Evolutionary conservation across 352 stramenopile species (phyloP), one percentile per base, ranked within the genome.

Genomic region (Peronospora destructor): DNA sequence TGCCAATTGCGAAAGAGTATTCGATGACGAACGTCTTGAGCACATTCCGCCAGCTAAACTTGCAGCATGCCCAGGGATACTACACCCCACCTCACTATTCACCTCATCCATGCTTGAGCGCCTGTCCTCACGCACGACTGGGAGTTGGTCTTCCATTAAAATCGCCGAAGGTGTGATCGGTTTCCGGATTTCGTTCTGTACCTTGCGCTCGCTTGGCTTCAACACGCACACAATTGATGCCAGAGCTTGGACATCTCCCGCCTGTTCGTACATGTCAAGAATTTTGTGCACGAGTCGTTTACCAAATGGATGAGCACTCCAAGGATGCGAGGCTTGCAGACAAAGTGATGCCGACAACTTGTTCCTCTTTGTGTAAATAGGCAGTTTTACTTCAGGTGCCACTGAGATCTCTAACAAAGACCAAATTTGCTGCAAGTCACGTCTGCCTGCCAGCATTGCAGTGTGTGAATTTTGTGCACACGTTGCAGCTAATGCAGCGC

Each of bases 401-500:
- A 66, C 75, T 14, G 78, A 83, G 17, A 90, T 73, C 42, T 87
- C 74, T 4, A 94, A 48, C 3, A 94, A 41, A 12, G 77, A 85
- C 83, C 83, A 94, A 44, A 91, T 76, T 46, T 91, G 75, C 16
- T 84, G 63, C n/a, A 91, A 66, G 47, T 94, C 83, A 0, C 62
- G 65, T 2, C 82, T 64, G 5, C 80, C 79, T 25, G 76, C 73
- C 6, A 87, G 50, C 4, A 60, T 48, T 1, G 78, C 73, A 29
- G 82, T 68, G 8, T 44, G 64, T 7, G 78, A 60, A 57, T 90
- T 89, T 57, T 83, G 64, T 4, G 69, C 73, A 42, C 78, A 90
- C 4, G 67, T 76, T 10, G 62, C 49, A 28, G 62, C 62, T 43
- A 71, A 32, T 23, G 48, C 40, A 6, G 34, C 47, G 11, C 34